Conservation (phyloP, 331 rosid genomes). For the Arachis monticola region DNA sequence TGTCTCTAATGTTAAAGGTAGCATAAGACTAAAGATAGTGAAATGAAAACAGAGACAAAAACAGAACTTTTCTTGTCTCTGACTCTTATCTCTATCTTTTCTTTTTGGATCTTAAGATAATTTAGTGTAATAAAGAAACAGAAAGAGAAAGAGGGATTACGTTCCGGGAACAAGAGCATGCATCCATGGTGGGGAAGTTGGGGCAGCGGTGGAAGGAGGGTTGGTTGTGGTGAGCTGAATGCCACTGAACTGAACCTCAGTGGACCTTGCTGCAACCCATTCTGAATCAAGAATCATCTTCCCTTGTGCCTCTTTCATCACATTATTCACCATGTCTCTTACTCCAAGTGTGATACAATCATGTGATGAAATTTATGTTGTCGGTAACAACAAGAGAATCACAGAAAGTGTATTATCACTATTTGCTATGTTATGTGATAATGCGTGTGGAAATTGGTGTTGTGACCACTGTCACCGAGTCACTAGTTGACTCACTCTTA, state of each 20-base stretch:
- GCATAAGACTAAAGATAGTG: too few relatives aligned
- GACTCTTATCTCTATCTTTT: too few relatives aligned
- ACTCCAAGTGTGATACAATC: background rate
- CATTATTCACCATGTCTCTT: background rate
- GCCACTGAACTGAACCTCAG: slow-evolving; percentile 68
- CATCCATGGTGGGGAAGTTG: slow-evolving; percentile 84
- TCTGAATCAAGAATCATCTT: slow-evolving; percentile 68
- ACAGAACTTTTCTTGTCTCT: too few relatives aligned
- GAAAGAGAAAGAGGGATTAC: slow-evolving; percentile 47
- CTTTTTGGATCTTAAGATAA: too few relatives aligned
- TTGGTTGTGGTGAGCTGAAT: slow-evolving; percentile 83
- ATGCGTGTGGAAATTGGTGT: too few relatives aligned
- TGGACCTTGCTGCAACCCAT: slow-evolving; percentile 88
- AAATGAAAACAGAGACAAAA: background rate
- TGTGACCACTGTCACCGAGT: too few relatives aligned
- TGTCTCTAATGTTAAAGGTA: too few relatives aligned
- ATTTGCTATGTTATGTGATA: too few relatives aligned
- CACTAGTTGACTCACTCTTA: too few relatives aligned
- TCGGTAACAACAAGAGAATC: too few relatives aligned
- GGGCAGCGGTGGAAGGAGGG: slow-evolving; percentile 57
- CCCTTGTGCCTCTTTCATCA: slow-evolving; percentile 51
- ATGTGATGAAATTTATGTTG: too few relatives aligned
- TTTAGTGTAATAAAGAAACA: background rate
- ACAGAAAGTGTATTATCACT: too few relatives aligned
- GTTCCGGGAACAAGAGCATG: slow-evolving; percentile 87